These are phyloP conservation scores for Talaromyces sp. DNA, from an alignment of 2,329 filamentous ascomycete species.

Conservation along the genomic window DNA sequence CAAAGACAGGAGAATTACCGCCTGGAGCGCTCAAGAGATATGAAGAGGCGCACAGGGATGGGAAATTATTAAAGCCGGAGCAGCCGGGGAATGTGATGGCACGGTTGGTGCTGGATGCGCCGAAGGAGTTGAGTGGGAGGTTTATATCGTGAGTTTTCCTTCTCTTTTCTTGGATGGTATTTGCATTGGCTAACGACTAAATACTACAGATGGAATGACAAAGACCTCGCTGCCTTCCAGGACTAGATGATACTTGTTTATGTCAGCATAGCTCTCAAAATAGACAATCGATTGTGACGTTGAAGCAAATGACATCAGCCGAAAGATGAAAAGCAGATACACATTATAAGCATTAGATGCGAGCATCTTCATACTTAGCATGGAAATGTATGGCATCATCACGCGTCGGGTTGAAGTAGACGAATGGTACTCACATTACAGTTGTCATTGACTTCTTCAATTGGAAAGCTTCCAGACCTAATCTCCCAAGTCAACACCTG, in stretches of 20 bases:
- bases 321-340: conserved; percentile 67
- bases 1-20: conserved; percentile 54
- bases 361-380: conserved; percentile 61
- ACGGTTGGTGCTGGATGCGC: conserved; percentile 66
- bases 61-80: conserved; percentile 74
- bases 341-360: conserved; percentile 40
- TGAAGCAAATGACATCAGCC: conserved; percentile 47
- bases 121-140: conserved; percentile 69
- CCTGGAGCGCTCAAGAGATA: conserved; percentile 63
- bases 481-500: conserved; percentile 4
- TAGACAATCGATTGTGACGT: conserved; percentile 24
- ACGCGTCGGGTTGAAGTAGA: conserved; percentile 34
- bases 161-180: neutral
- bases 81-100: conserved; percentile 86
- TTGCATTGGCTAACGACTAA: conserved; percentile 25
- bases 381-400: conserved; percentile 59
- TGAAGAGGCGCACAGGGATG: conserved; percentile 65
- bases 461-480: too few relatives aligned
- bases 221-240: conserved; percentile 45
- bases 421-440: conserved; percentile 1
- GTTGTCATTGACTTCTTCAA: too few relatives aligned
- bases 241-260: conserved; percentile 27
- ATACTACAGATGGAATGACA: conserved; percentile 46
- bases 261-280: conserved; percentile 21
- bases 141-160: conserved; percentile 54